These are phyloP conservation scores for Corylus heterophylla DNA, from an alignment of 306 rosid genomes.

Conservation along the genomic window DNA sequence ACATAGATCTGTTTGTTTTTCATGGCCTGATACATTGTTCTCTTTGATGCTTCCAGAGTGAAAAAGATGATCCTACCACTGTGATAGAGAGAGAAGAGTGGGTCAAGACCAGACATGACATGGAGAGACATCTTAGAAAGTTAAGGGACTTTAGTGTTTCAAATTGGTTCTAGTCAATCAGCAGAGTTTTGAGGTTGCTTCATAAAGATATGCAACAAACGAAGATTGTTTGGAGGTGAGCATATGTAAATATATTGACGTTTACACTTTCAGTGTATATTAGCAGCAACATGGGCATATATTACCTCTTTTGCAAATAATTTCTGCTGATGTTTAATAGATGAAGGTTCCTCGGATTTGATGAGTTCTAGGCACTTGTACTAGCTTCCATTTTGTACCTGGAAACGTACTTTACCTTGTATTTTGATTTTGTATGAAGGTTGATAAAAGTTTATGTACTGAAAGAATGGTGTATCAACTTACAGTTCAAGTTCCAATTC, in stretches of 20 bases:
- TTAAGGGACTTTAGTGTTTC: constrained; percentile 82
- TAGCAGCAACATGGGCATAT: background rate
- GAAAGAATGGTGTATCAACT: background rate
- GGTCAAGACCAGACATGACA: constrained; percentile 68
- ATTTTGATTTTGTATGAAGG: constrained; percentile 24
- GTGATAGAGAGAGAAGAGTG: constrained; percentile 91
- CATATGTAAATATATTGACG: background rate
- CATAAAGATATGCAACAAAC: constrained; percentile 2
- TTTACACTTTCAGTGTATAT: background rate
- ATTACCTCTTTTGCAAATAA: background rate
- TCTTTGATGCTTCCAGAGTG: constrained; percentile 57
- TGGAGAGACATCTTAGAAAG: constrained; percentile 97
- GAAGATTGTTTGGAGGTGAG: constrained; percentile 8
- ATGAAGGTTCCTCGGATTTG: background rate
- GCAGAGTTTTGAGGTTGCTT: background rate
- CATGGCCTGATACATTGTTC: constrained; percentile 21
- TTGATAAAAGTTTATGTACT: constrained; percentile 15
- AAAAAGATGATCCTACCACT: constrained; percentile 78
- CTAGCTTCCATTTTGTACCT: constrained; percentile 10
- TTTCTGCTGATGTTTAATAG: constrained; percentile 4
- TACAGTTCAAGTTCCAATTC: background rate
- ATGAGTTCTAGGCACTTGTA: background rate
- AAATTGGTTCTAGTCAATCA: constrained; percentile 69
- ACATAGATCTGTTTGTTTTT: constrained; percentile 6
- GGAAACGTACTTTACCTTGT: constrained; percentile 7